Base-by-base conservation (phyloP, 495 filamentous ascomycete genomes). In the Lasiosphaeria ovina region DNA sequence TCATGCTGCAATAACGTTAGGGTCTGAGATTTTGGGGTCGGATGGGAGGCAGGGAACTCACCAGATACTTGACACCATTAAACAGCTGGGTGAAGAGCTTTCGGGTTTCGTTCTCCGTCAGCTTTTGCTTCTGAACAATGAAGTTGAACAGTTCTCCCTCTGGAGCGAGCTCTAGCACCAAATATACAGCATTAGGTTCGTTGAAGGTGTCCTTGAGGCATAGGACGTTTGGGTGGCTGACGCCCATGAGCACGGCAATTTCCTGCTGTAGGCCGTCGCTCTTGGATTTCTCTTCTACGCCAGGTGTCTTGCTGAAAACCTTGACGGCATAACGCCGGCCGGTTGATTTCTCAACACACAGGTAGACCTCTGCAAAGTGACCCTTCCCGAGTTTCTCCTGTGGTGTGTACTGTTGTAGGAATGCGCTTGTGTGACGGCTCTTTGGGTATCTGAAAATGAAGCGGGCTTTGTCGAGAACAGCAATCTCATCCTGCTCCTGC, bases 121-220 rank as follows among this genome's bases (percentile, higher is more conserved):
- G 75, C 69, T 96, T 97, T 67, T 88, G 81, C 68, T 95, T 91
- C 79, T 85, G 85, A 33, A 96, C 87, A 57, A 99, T 97, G 70
- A 85, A 84, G 64, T 98, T 96, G 80, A 99, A 99, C 16, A 99
- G 74, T 72, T 99, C 95, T 56, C 95, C 95, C 69, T 94, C 91
- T 0, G 90, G 80, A 2, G 93, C 93, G 64, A 98, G 83, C 72
- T 99, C 93, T 48, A 98, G 76, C 32, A 99, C 87, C 50, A 99
- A 77, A 75, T 97, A 98, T 7, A 97, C 92, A 1, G 87, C 91
- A 63, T 93, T 90, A 36, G 81, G 83, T 66, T 98, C 95, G 71
- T 96, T 92, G 72, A 96, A 98, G 0, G 91, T 96, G 59, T 96
- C 93, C 71, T 95, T 97, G 40, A 99, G 81, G 72, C 92, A 97